These are phyloP conservation scores for Conticribra weissflogii DNA, from an alignment of 108 stramenopile genomes.

Conservation along the genomic window DNA sequence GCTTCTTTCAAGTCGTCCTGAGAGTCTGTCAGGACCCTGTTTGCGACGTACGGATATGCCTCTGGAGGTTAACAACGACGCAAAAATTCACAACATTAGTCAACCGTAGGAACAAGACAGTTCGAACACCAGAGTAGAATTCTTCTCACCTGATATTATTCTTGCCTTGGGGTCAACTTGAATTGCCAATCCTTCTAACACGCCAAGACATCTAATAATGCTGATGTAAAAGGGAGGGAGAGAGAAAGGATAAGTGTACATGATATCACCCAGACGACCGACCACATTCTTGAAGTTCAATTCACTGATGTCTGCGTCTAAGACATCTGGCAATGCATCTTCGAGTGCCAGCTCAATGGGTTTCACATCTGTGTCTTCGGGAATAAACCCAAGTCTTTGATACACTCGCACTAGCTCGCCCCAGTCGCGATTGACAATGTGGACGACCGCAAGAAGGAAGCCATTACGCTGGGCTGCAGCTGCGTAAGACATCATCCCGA, in stretches of 20 bases:
- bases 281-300: conserved; percentile 97
- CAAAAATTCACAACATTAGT: too few relatives aligned
- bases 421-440: conserved; percentile 97
- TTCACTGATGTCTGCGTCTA: conserved; percentile 91
- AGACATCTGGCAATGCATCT: conserved; percentile 90
- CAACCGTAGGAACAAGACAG: too few relatives aligned
- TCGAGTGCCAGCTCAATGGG: conserved; percentile 93
- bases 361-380: conserved; percentile 77
- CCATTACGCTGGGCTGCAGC: conserved; percentile 88
- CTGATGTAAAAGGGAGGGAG: conserved; percentile 97
- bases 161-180: conserved; percentile 91
- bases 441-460: conserved; percentile 94
- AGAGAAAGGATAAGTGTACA: conserved; percentile 96
- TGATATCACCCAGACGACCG: conserved; percentile 94
- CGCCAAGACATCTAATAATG: conserved; percentile 96
- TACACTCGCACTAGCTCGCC: conserved; percentile 84
- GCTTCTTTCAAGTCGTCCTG: conserved; percentile 87
- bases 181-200: conserved; percentile 94
- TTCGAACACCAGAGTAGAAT: too few relatives aligned
- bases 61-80: too few relatives aligned
- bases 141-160: conserved; percentile 87
- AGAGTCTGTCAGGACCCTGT: conserved; percentile 89
- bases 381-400: conserved; percentile 92
- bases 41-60: conserved; percentile 96
- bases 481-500: conserved; percentile 96